Conservation (phyloP, 768 basidiomycete genomes). For the Phlegmacium glaucopus region DNA sequence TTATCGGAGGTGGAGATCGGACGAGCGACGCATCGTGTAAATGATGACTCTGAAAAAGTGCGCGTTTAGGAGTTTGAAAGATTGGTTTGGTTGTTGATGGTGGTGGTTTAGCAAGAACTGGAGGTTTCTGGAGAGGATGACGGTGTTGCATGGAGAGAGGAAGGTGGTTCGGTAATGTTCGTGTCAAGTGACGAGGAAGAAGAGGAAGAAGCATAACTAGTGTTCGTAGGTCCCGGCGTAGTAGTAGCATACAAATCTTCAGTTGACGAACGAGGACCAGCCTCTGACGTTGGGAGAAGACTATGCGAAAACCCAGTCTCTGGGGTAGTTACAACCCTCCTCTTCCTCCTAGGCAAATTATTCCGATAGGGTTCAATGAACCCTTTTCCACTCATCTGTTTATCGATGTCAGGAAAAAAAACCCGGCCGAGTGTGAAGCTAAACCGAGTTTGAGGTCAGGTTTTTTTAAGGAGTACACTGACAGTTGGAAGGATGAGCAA, state of each 20-base stretch:
- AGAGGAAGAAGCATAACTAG: too few relatives aligned
- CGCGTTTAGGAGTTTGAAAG: not conserved
- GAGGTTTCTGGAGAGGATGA: too few relatives aligned
- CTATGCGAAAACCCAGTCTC: not conserved
- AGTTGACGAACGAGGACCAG: not conserved
- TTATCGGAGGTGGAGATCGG: not conserved
- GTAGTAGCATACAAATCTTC: not conserved
- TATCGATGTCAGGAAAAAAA: not conserved
- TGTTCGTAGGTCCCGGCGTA: too few relatives aligned
- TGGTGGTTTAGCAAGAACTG: too few relatives aligned
- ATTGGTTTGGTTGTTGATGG: not conserved
- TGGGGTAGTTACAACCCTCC: not conserved
- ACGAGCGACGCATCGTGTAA: not conserved
- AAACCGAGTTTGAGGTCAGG: not conserved
- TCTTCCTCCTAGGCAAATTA: constrained; percentile 15
- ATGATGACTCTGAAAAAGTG: not conserved
- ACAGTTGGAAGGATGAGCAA: not conserved
- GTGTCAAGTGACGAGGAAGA: too few relatives aligned
- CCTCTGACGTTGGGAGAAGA: not conserved
- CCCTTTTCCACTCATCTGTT: constrained; percentile 17
- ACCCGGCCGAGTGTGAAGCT: not conserved
- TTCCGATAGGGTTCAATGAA: constrained; percentile 18
- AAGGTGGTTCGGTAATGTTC: too few relatives aligned
- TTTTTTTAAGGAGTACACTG: not conserved
- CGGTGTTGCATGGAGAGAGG: too few relatives aligned